These are phyloP conservation scores for Thielaviopsis musarum DNA, from an alignment of 2,329 filamentous ascomycete species.

Conservation along the genomic window DNA sequence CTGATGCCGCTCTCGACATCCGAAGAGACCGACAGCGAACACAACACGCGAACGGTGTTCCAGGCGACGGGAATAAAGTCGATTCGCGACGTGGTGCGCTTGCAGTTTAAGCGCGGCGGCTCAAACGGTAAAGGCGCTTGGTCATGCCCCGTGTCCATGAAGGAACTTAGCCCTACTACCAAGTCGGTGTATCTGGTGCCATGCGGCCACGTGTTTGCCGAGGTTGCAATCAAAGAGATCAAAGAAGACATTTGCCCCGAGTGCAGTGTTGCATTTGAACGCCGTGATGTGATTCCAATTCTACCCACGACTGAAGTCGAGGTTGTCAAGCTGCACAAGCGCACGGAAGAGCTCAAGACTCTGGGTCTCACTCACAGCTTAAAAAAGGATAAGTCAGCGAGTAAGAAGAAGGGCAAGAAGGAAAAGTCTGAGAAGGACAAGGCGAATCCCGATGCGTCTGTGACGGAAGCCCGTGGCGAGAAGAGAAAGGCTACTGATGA, in stretches of 20 bases:
- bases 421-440: constrained; percentile 22
- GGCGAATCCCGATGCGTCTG: constrained; percentile 18
- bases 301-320: constrained; percentile 57
- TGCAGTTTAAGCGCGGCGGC: constrained; percentile 47
- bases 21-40: constrained; percentile 37
- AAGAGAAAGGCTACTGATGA: constrained; percentile 16
- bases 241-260: constrained; percentile 44
- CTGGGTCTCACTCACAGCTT: constrained; percentile 68
- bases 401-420: constrained; percentile 64
- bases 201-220: constrained; percentile 87
- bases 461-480: constrained; percentile 13
- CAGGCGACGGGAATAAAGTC: constrained; percentile 50
- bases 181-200: constrained; percentile 83
- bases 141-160: constrained; percentile 77
- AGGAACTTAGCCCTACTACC: constrained; percentile 61
- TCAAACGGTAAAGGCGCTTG: constrained; percentile 29
- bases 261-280: constrained; percentile 58
- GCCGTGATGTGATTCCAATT: constrained; percentile 68
- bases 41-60: constrained; percentile 22
- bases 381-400: constrained; percentile 55
- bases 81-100: constrained; percentile 70
- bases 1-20: constrained; percentile 27
- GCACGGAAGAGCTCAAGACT: constrained; percentile 52
- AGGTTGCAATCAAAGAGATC: constrained; percentile 72
- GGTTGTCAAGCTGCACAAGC: constrained; percentile 44